A percentile compares a stretch with the other conserved stretches of the same genome.
These are phyloP conservation scores for Pythium aristosporum DNA, from an alignment of 352 stramenopile genomes.

Conservation along the genomic window DNA sequence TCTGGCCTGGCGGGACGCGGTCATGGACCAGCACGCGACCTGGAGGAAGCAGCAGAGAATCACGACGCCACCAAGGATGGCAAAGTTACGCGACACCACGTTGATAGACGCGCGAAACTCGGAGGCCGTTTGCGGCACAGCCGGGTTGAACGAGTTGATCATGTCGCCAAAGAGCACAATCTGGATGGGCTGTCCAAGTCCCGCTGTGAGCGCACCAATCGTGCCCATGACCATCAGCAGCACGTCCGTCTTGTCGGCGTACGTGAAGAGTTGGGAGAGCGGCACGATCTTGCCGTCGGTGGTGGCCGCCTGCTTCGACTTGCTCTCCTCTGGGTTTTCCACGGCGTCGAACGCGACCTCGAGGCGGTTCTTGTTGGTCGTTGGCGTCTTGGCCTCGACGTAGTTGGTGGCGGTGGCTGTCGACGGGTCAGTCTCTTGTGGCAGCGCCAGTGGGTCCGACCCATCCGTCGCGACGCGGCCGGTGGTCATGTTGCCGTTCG, in stretches of 20 bases:
- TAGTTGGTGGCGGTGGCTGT: slow-evolving; percentile 8
- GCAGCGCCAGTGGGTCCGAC: no score
- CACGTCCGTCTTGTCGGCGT: slow-evolving; percentile 30
- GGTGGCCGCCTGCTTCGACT: background rate
- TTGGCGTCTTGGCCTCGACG: slow-evolving; percentile 18
- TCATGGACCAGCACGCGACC: slow-evolving; percentile 32
- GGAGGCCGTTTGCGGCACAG: background rate
- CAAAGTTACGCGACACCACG: slow-evolving; percentile 27
- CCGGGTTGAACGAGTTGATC: slow-evolving; percentile 36
- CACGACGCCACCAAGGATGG: slow-evolving; percentile 21
- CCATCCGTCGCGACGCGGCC: no score
- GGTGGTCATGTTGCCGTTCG: no score
- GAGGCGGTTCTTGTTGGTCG: background rate
- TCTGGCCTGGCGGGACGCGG: slow-evolving; percentile 33
- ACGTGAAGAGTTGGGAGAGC: slow-evolving; percentile 33
- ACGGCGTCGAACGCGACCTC: no score
- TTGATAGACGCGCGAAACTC: slow-evolving; percentile 20
- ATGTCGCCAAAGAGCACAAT: slow-evolving; percentile 37
- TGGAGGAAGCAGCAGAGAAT: slow-evolving; percentile 28
- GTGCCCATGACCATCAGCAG: slow-evolving; percentile 35
- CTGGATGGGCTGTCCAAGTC: slow-evolving; percentile 33
- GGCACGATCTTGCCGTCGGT: slow-evolving; percentile 14
- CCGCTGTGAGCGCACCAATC: slow-evolving; percentile 21
- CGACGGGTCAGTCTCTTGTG: no score
- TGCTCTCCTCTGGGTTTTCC: no score